Base-by-base conservation (phyloP, 176 grass and related monocot genomes). In the Carex cristatella region DNA sequence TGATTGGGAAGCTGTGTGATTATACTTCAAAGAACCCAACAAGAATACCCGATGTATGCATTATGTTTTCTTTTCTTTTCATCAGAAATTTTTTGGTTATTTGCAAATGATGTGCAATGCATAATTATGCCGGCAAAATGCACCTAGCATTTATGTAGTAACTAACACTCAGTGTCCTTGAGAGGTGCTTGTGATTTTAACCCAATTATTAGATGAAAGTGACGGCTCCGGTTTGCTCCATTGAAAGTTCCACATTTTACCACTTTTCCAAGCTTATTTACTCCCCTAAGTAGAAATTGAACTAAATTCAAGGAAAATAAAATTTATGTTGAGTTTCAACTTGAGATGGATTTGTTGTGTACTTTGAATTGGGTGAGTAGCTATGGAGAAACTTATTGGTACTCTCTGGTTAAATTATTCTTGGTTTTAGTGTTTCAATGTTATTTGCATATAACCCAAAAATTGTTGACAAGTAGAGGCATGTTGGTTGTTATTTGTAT, bases 1-100 rank as follows among this genome's bases (percentile, higher is more conserved):
- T 89, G 86, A 94, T 95, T 35, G 86, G 91, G 61, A 99, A 99
- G 61, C 88, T 99, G 38, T 95, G 96, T 31, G 93, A 99, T 88
- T 99, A 99, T 78, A 88, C 89, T 75, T 94, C 88, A 0, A 99
- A 88, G 89, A 99, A 99, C 88, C 85, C 96, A 11, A 40, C 87
- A 4, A 90, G 93, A 62, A 92, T 95, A 81, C 96, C 93, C 62
- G 90, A 95, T 91, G 96, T 99, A 92, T 78, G 31, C 28, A 61
- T 83, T 14, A 3, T 16, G 51, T 48, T 62, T 27, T 14, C 42
- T 73, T 4, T 19, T 11, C 5, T 54, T 86, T 84, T 33, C 60
- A 15, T 7, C 76, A 76, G 30, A 65, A 69, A 5, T 16, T 15
- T 33, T 33, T 35, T 58, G 13, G 53, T 30, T 53, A 5, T 58